Evolutionary conservation across 2,329 filamentous ascomycete species (phyloP), one percentile per base, ranked within the genome.

Genomic region (Cladorrhinum sp.): DNA sequence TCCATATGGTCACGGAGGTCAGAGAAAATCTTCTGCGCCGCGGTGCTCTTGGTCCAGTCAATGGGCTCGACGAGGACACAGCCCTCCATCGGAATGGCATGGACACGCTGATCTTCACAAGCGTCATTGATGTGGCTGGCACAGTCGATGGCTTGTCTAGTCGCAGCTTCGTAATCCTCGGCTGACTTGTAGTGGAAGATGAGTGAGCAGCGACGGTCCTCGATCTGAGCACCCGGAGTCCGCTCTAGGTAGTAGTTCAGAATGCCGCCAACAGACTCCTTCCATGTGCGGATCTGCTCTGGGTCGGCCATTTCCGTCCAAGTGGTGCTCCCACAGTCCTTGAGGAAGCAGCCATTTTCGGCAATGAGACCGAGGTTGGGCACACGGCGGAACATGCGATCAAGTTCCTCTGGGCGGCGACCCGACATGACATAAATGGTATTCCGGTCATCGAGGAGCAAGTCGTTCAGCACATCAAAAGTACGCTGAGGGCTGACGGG

Each of bases 101-200:
- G 91, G 3, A 98, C 89, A 30, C 87, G 84, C 74, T 96, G 91
- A 59, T 83, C 85, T 71, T 92, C 88, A 72, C 92, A 96, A 0
- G 92, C 90, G 71, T 96, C 93, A 71, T 98, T 98, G 80, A 98
- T 95, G 70, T 97, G 93, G 64, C 91, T 93, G 0, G 92, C 92
- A 70, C 92, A 96, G 72, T 98, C 94, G 20, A 89, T 90, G 0
- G 92, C 94, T 69, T 93, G 89, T 20, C 92, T 87, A 61, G 84
- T 82, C 0, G 93, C 93, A 23, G 85, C 83, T 56, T 89, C 86
- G 61, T 85, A 85, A 71, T 97, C 91, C 59, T 92, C 89, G 1
- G 90, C 88, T 57, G 87, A 87, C 72, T 90, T 90, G 77, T 95
- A 96, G 75, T 96, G 91, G 80, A 96, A 96, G 61, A 96, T 86